These are phyloP conservation scores for Kalmanozyma brasiliensis DNA, from an alignment of 1,284 basidiomycete species.

Conservation along the genomic window DNA sequence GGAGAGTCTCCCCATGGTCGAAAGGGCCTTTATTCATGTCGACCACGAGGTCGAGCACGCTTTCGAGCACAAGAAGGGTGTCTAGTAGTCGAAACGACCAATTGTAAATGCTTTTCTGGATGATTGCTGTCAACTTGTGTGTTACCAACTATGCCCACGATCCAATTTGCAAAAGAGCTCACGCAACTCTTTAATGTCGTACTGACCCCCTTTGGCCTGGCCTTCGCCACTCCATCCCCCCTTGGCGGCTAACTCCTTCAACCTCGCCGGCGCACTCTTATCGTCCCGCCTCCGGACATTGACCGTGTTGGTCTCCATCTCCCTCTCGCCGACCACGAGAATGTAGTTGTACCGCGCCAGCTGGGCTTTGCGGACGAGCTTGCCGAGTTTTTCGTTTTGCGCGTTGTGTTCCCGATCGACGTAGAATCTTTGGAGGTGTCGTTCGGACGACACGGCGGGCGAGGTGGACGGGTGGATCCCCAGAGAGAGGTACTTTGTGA, in stretches of 20 bases:
- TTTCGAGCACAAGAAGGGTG: constrained; percentile 53
- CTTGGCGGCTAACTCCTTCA: constrained; percentile 12
- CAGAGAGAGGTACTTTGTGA: constrained; percentile 40
- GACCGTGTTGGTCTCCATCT: constrained; percentile 51
- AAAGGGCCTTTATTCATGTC: constrained; percentile 68
- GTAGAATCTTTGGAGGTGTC: constrained; percentile 56
- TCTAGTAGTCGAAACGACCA: no score
- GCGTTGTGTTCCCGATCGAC: constrained; percentile 59
- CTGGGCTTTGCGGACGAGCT: constrained; percentile 58
- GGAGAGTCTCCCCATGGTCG: constrained; percentile 89
- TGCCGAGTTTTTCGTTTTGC: constrained; percentile 55
- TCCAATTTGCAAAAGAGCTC: constrained; percentile 30
- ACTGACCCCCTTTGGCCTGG: constrained; percentile 13
- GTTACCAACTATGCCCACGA: constrained; percentile 29
- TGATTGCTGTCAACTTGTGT: neutral
- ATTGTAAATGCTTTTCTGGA: no score
- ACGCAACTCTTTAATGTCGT: constrained; percentile 12
- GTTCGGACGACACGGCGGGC: constrained; percentile 6
- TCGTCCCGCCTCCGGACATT: constrained; percentile 54
- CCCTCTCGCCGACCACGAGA: constrained; percentile 61
- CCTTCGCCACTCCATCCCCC: neutral
- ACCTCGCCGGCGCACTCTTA: constrained; percentile 13
- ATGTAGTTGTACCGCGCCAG: constrained; percentile 59
- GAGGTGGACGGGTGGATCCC: constrained; percentile 17
- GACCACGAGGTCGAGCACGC: constrained; percentile 59